These are phyloP conservation scores for Fusarium hainanense DNA, from an alignment of 2,329 filamentous ascomycete species.

Conservation along the genomic window DNA sequence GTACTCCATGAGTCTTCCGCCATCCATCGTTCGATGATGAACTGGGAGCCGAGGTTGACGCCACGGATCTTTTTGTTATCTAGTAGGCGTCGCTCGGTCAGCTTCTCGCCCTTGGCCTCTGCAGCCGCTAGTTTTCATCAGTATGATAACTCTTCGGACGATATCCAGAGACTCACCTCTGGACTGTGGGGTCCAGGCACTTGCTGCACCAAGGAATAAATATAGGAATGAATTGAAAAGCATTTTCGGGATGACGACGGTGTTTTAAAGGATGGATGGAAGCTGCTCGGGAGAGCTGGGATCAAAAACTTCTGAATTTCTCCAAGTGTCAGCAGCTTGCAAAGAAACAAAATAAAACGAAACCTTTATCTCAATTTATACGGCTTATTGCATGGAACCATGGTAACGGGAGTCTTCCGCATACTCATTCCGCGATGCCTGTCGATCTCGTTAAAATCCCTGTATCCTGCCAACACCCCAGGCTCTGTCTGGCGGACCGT, in stretches of 20 bases:
- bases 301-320: fast-evolving
- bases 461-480: background rate
- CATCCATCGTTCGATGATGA: slow-evolving; percentile 47
- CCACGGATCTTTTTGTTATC: slow-evolving; percentile 36
- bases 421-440: background rate
- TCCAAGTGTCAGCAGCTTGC: too few species aligned
- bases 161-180: background rate
- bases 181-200: slow-evolving; percentile 22
- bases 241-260: background rate
- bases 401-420: background rate
- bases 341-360: background rate
- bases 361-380: background rate
- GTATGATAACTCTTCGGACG: fast-evolving
- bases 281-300: background rate
- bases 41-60: slow-evolving; percentile 45
- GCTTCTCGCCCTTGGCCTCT: background rate
- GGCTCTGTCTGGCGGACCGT: background rate
- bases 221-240: background rate
- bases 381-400: background rate
- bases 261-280: too few species aligned
- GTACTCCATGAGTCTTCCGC: slow-evolving; percentile 33
- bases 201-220: background rate
- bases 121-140: background rate
- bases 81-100: slow-evolving; percentile 27
- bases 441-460: background rate